Percentiles rank a stretch among this genome's conserved stretches.
These are phyloP conservation scores for Emergomyces pasteurianus DNA, from an alignment of 2,329 filamentous ascomycete species.

Conservation along the genomic window DNA sequence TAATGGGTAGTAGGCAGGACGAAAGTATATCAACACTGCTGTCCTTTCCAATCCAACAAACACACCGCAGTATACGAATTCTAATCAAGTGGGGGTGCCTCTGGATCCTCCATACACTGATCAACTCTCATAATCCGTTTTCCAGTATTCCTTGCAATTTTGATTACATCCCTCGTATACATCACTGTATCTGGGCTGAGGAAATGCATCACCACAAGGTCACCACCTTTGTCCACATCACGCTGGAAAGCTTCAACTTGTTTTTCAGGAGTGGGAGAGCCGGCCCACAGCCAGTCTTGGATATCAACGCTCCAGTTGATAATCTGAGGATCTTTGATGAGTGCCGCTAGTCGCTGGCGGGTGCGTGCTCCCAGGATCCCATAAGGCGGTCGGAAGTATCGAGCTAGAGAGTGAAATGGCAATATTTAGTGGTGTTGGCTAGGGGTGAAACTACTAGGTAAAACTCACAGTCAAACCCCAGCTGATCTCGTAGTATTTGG, in stretches of 20 bases:
- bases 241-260: constrained; percentile 55
- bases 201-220: constrained; percentile 59
- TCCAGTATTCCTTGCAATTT: constrained; percentile 50
- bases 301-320: constrained; percentile 60
- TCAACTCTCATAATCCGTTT: constrained; percentile 56
- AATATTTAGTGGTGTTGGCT: constrained; percentile 2
- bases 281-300: constrained; percentile 59
- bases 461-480: constrained; percentile 24
- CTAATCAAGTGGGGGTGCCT: constrained; percentile 35
- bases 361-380: constrained; percentile 56
- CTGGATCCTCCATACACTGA: constrained; percentile 53
- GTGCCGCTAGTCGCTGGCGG: constrained; percentile 47
- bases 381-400: constrained; percentile 59
- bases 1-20: background rate
- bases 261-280: constrained; percentile 50
- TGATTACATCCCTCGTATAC: constrained; percentile 54
- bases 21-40: background rate
- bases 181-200: constrained; percentile 51
- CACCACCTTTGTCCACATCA: constrained; percentile 50
- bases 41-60: background rate
- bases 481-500: constrained; percentile 18
- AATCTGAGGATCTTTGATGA: constrained; percentile 43
- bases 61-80: background rate
- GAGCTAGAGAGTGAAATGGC: constrained; percentile 19
- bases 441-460: background rate